Percentiles rank a stretch among this genome's conserved stretches.
Conservation (phyloP, 1,284 basidiomycete genomes). For the Taiwanofungus camphoratus region DNA sequence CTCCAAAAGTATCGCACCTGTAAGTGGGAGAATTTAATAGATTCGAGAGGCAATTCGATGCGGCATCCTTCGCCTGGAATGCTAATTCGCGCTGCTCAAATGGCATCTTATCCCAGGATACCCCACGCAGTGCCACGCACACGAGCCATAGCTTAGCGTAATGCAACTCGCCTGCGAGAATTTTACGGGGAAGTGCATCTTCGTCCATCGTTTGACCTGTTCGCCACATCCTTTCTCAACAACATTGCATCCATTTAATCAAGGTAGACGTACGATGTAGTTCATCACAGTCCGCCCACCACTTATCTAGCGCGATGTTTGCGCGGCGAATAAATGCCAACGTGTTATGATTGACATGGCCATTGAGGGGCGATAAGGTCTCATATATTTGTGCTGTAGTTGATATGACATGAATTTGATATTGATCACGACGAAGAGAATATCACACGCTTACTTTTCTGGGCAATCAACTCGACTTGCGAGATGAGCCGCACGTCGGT, state of each 20-base stretch:
- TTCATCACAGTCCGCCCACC: constrained; percentile 84
- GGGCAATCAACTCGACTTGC: constrained; percentile 84
- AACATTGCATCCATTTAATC: not conserved
- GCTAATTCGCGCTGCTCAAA: constrained; percentile 91
- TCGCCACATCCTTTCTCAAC: constrained; percentile 1
- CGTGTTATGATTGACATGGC: constrained; percentile 81
- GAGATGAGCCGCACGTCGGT: constrained; percentile 87
- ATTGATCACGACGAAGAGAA: too few relatives aligned
- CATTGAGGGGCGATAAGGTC: constrained; percentile 79
- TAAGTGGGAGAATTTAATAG: constrained; percentile 77
- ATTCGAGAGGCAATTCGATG: constrained; percentile 76
- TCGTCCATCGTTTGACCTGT: constrained; percentile 76
- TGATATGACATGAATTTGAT: too few relatives aligned
- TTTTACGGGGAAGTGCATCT: constrained; percentile 77
- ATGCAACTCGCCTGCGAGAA: constrained; percentile 82
- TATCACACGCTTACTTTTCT: constrained; percentile 72
- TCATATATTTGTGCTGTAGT: constrained; percentile 86
- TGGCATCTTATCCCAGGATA: constrained; percentile 91
- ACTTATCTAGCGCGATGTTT: constrained; percentile 79
- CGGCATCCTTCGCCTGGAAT: constrained; percentile 90
- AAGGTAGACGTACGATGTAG: constrained; percentile 56
- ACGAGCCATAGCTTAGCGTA: constrained; percentile 93
- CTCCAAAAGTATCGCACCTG: constrained; percentile 46
- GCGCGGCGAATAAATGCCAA: constrained; percentile 83
- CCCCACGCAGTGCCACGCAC: constrained; percentile 86